Evolutionary conservation across 1,284 basidiomycete genomes (phyloP).

Genomic region (Ustilago sp.): DNA sequence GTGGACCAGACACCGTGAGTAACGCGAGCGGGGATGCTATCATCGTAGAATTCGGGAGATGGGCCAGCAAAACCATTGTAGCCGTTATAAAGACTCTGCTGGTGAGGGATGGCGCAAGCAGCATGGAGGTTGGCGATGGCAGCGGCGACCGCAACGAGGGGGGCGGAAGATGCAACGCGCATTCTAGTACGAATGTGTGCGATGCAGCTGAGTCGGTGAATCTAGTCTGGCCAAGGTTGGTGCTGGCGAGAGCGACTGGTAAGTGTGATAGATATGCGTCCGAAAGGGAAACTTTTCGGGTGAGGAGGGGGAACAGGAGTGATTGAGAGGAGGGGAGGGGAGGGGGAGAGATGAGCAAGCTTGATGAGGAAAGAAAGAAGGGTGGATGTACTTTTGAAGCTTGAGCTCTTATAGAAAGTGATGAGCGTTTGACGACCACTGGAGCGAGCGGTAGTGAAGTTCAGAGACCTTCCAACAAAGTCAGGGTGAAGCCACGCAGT

Average conservation of each 20-base stretch:
- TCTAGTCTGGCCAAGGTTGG: not conserved
- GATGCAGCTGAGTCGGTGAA: not conserved
- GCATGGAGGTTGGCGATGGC: constrained; percentile 25
- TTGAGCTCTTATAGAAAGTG: constrained; percentile 21
- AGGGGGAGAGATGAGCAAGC: constrained; percentile 27
- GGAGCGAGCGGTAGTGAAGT: not conserved
- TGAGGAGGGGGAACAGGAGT: constrained; percentile 2
- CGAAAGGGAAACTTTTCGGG: not conserved
- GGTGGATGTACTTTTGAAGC: not conserved
- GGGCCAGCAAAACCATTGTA: constrained; percentile 39
- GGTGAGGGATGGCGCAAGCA: constrained; percentile 33
- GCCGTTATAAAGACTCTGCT: constrained; percentile 43
- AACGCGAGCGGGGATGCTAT: constrained; percentile 46
- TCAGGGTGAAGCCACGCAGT: too few species aligned
- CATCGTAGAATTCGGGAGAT: constrained; percentile 42
- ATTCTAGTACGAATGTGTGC: constrained; percentile 9
- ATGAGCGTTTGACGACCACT: not conserved
- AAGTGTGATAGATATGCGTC: not conserved
- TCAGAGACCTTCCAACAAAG: not conserved
- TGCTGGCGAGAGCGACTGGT: too few species aligned
- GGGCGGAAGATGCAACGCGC: constrained; percentile 24
- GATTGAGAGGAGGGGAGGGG: constrained; percentile 7
- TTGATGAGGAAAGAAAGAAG: constrained; percentile 25
- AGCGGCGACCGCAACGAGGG: constrained; percentile 25
- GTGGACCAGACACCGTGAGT: constrained; percentile 32